Evolutionary conservation across 306 rosid species (phyloP).

Genomic region (Mimosa pudica): DNA sequence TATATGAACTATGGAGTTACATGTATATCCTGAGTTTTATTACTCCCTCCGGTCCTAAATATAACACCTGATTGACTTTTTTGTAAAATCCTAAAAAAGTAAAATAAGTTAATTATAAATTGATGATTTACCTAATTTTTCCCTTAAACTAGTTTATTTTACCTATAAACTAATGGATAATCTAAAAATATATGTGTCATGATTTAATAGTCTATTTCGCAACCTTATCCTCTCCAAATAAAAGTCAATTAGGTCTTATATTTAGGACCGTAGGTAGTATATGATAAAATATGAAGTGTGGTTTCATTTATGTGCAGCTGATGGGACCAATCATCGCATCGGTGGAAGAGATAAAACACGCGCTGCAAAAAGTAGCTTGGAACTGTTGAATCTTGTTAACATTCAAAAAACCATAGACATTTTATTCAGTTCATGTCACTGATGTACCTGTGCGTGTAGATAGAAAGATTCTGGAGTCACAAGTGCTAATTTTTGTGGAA

Average conservation of each 20-base stretch:
- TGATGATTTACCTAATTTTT: no score
- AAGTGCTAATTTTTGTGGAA: slow-evolving; percentile 14
- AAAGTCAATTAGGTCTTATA: no score
- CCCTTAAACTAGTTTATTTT: no score
- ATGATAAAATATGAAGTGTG: background rate
- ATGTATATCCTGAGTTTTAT: background rate
- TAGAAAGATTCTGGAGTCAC: slow-evolving; percentile 17
- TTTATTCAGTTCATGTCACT: slow-evolving; percentile 25
- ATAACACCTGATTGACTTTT: no score
- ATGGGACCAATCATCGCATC: slow-evolving; percentile 41
- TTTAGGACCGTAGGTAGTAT: no score
- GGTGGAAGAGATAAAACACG: slow-evolving; percentile 46
- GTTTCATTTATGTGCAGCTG: slow-evolving; percentile 37
- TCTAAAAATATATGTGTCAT: no score
- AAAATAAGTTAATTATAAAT: no score
- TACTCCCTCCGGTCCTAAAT: background rate
- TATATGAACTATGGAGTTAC: background rate
- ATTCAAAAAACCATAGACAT: slow-evolving; percentile 17
- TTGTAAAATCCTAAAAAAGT: no score
- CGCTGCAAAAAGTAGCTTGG: slow-evolving; percentile 40
- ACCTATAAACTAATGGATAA: no score
- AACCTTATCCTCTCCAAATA: no score
- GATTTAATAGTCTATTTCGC: no score
- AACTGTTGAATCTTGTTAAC: slow-evolving; percentile 36
- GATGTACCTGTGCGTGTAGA: slow-evolving; percentile 3